phyloP scores from a whole-genome alignment of 2,329 filamentous ascomycete species.

The Scolecobasidium constrictum region DNA sequence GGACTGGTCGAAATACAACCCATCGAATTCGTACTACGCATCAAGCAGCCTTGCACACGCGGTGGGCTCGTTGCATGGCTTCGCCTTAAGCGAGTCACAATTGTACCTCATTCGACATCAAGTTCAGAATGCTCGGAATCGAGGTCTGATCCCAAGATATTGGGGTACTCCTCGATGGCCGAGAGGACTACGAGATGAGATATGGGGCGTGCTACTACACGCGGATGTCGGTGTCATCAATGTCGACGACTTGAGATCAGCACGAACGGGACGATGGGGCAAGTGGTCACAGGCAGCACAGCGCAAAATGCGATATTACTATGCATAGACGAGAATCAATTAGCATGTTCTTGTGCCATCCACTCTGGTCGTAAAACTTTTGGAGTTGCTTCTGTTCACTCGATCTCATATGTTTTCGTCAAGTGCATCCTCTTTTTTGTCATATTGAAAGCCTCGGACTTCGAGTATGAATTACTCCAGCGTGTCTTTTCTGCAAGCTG shows the following conservation, averaged over 20 bases:
- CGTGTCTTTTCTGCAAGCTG: too few species aligned
- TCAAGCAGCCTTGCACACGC: constrained; percentile 44
- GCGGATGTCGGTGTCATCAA: constrained; percentile 47
- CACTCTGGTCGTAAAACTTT: too few species aligned
- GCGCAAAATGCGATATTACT: too few species aligned
- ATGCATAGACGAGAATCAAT: too few species aligned
- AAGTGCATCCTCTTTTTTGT: too few species aligned
- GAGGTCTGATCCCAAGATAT: constrained; percentile 45
- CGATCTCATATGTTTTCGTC: too few species aligned
- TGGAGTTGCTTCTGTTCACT: too few species aligned
- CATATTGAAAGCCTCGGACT: too few species aligned
- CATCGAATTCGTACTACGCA: constrained; percentile 54
- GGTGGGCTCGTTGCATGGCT: constrained; percentile 41
- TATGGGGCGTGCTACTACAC: constrained; percentile 42
- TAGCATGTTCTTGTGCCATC: too few species aligned
- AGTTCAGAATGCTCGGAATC: constrained; percentile 38
- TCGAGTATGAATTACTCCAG: too few species aligned
- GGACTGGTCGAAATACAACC: neutral
- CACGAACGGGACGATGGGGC: constrained; percentile 37
- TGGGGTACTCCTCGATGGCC: constrained; percentile 49
- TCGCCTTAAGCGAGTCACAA: constrained; percentile 35
- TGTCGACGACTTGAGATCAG: constrained; percentile 44
- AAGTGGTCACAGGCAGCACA: constrained; percentile 9
- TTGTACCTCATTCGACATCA: constrained; percentile 38
- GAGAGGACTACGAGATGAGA: constrained; percentile 37